Conservation (phyloP, 768 basidiomycete genomes). For the Trametes cubensis region DNA sequence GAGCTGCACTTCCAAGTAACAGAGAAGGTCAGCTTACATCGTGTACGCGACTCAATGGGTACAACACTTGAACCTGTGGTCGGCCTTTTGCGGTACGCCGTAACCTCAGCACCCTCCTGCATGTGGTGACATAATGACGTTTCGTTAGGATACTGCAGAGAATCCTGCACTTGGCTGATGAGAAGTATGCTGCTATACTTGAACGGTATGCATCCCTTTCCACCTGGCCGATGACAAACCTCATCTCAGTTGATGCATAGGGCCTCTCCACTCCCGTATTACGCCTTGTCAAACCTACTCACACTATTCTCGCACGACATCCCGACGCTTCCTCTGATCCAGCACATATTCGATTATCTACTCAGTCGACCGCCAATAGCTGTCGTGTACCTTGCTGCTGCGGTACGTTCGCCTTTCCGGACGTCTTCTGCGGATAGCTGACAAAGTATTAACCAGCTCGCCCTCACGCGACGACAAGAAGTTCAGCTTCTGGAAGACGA, state of each 20-base stretch:
- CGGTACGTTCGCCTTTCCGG: conserved; percentile 45
- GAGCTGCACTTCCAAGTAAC: conserved; percentile 58
- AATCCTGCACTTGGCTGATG: conserved; percentile 71
- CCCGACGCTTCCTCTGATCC: conserved; percentile 85
- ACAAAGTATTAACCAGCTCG: conserved; percentile 51
- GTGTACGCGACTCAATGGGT: conserved; percentile 90
- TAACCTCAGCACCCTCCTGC: neutral
- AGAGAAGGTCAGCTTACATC: conserved; percentile 76
- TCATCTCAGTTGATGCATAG: conserved; percentile 37
- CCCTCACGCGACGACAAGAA: conserved; percentile 71
- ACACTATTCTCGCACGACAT: conserved; percentile 93
- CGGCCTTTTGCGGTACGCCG: conserved; percentile 66
- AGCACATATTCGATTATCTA: conserved; percentile 90
- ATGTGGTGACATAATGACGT: neutral
- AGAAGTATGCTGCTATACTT: conserved; percentile 65
- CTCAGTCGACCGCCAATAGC: conserved; percentile 80
- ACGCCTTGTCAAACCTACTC: conserved; percentile 85
- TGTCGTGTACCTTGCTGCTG: conserved; percentile 80
- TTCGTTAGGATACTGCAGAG: conserved; percentile 67
- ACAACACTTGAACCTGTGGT: conserved; percentile 80
- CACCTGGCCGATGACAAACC: neutral
- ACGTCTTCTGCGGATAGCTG: neutral
- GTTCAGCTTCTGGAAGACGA: conserved; percentile 62
- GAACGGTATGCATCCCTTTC: conserved; percentile 52
- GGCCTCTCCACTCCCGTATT: conserved; percentile 81